A percentile compares a stretch with the other conserved stretches of the same genome.
Evolutionary conservation across 257 asterid species (phyloP).

Genomic region (Verbascum thapsus): DNA sequence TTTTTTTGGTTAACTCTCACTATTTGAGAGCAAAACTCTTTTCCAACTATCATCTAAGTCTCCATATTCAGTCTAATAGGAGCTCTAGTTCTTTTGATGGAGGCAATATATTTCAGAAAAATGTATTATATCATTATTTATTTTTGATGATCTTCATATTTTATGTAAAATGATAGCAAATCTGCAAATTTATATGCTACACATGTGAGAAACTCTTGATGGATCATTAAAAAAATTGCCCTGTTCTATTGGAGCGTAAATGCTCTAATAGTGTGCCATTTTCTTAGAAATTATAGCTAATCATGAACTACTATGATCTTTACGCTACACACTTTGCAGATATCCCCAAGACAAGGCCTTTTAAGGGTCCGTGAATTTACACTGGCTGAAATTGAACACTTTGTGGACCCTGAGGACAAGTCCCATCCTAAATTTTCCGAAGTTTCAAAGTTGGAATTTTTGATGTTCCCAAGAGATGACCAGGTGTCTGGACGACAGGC

Average conservation of each 20-base stretch:
- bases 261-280: background rate
- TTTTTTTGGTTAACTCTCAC: too few species aligned
- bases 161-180: too few species aligned
- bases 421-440: conserved; percentile 75
- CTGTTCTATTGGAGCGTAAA: background rate
- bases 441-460: conserved; percentile 62
- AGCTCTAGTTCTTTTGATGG: too few species aligned
- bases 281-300: background rate
- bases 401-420: conserved; percentile 80
- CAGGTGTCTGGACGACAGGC: conserved; percentile 71
- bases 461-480: conserved; percentile 83
- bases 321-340: conserved; percentile 42
- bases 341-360: conserved; percentile 90
- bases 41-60: too few species aligned
- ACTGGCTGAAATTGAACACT: conserved; percentile 81
- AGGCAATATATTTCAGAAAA: too few species aligned
- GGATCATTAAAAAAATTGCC: background rate
- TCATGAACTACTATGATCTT: background rate
- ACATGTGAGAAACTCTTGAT: too few species aligned
- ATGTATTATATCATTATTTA: too few species aligned
- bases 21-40: too few species aligned
- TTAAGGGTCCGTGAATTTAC: conserved; percentile 82
- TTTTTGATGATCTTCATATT: too few species aligned
- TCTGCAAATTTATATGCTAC: too few species aligned
- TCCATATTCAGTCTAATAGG: too few species aligned